These are phyloP conservation scores for Lunularia cruciata DNA, from an alignment of 225 moss, liverwort and hornwort genomes.

Conservation along the genomic window DNA sequence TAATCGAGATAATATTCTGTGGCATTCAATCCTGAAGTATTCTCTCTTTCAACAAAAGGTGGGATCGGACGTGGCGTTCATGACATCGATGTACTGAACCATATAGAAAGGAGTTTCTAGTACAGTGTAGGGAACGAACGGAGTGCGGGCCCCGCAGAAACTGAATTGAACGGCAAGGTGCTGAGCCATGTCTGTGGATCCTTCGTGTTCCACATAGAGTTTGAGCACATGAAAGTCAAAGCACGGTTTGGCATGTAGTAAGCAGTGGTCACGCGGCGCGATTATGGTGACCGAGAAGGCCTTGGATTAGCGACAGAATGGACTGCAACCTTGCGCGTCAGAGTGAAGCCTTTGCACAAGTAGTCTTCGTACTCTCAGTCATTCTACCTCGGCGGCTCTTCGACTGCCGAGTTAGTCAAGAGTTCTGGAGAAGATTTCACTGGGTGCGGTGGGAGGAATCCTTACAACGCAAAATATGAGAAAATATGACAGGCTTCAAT, in stretches of 20 bases:
- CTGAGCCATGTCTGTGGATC: no score
- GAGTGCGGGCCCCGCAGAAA: no score
- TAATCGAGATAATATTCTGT: no score
- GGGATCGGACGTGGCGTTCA: no score
- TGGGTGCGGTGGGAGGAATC: neutral
- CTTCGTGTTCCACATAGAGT: neutral
- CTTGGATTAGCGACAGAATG: neutral
- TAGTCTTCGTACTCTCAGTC: neutral
- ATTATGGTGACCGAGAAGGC: neutral
- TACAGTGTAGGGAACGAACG: no score
- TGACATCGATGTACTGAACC: no score
- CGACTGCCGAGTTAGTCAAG: neutral
- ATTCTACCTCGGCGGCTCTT: neutral
- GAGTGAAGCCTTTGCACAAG: neutral
- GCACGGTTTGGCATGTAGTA: slow-evolving; percentile 2
- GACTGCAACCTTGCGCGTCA: neutral
- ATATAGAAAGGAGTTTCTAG: no score
- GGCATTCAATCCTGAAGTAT: no score
- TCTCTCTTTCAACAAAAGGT: no score
- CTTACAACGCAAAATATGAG: neutral
- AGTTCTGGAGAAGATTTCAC: neutral
- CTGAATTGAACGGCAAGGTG: no score
- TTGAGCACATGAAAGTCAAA: neutral
- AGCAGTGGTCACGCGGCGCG: neutral
- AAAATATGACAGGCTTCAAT: neutral